Percentiles rank a stretch among this genome's conserved stretches.
Evolutionary conservation across 2,329 filamentous ascomycete genomes (phyloP).

Genomic region (Clarireedia paspali): DNA sequence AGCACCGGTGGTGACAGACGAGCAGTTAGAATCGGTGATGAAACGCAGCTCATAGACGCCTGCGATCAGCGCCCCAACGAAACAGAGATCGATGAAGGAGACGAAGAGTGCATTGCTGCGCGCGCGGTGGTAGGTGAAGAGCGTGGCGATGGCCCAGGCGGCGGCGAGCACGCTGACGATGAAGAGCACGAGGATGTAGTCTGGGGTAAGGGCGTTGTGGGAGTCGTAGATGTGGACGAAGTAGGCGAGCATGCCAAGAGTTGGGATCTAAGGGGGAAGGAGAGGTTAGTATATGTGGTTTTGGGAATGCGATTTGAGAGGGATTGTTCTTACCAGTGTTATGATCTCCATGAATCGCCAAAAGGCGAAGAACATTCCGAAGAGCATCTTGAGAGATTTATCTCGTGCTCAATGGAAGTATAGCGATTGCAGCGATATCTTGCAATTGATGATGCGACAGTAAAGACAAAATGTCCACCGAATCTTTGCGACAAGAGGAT

Average conservation of each 20-base stretch:
- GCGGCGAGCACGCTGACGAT: conserved; percentile 57
- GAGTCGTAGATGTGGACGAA: conserved; percentile 54
- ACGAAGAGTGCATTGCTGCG: conserved; percentile 54
- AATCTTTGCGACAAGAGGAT: too few species aligned
- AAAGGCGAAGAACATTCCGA: conserved; percentile 55
- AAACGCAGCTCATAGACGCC: conserved; percentile 52
- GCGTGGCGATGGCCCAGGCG: conserved; percentile 56
- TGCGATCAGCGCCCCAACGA: conserved; percentile 58
- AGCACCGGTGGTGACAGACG: conserved; percentile 41
- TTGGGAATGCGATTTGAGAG: background rate
- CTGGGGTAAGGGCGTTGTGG: conserved; percentile 50
- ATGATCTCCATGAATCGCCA: conserved; percentile 56
- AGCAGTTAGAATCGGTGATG: conserved; percentile 60
- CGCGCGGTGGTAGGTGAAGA: conserved; percentile 60
- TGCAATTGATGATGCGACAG: background rate
- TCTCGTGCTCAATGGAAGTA: background rate
- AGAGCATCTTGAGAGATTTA: conserved; percentile 41
- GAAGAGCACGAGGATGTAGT: conserved; percentile 58
- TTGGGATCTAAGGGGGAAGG: conserved; percentile 44
- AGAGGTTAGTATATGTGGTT: conserved; percentile 5
- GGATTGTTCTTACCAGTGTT: conserved; percentile 44
- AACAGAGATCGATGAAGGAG: conserved; percentile 49
- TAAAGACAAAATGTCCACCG: background rate
- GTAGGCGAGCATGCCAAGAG: conserved; percentile 59
- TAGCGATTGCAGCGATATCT: background rate